Percentiles rank a stretch among this genome's conserved stretches.
These are phyloP conservation scores for Vigna reflexopilosa DNA, from an alignment of 306 rosid genomes.

Conservation along the genomic window DNA sequence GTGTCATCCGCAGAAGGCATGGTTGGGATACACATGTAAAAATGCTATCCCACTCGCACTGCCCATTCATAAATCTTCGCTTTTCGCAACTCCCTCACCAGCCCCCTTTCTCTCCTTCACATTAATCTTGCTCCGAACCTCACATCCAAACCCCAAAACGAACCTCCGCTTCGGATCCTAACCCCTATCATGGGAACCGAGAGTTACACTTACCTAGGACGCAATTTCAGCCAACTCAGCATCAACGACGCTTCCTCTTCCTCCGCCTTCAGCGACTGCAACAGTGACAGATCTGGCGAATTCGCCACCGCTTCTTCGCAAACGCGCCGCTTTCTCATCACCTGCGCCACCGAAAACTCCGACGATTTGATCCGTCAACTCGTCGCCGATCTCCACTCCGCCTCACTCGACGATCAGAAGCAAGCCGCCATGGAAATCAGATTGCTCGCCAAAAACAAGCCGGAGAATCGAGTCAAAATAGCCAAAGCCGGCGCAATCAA, in stretches of 20 bases:
- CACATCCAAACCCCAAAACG: constrained; percentile 8
- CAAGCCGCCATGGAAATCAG: constrained; percentile 98
- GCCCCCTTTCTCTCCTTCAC: neutral
- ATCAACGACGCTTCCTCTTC: constrained; percentile 69
- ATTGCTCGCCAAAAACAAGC: constrained; percentile 82
- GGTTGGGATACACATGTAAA: constrained; percentile 46
- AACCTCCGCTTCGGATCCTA: neutral
- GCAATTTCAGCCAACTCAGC: constrained; percentile 61
- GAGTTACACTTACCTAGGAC: constrained; percentile 59
- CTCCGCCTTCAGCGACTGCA: constrained; percentile 93
- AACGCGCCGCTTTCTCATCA: constrained; percentile 61
- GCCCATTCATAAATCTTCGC: constrained; percentile 8
- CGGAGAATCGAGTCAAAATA: constrained; percentile 82
- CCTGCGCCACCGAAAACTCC: constrained; percentile 84
- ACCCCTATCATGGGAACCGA: constrained; percentile 61
- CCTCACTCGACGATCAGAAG: constrained; percentile 80
- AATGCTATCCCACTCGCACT: constrained; percentile 41
- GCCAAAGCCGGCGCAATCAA: constrained; percentile 79
- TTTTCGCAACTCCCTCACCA: neutral
- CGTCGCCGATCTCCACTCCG: constrained; percentile 69
- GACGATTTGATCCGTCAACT: constrained; percentile 81
- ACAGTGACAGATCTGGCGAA: constrained; percentile 96
- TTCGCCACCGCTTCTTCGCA: constrained; percentile 71
- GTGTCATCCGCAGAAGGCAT: constrained; percentile 56
- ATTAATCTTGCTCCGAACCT: neutral